phyloP scores from a whole-genome alignment of 169 alveolate species.

The Plasmodium gonderi region DNA sequence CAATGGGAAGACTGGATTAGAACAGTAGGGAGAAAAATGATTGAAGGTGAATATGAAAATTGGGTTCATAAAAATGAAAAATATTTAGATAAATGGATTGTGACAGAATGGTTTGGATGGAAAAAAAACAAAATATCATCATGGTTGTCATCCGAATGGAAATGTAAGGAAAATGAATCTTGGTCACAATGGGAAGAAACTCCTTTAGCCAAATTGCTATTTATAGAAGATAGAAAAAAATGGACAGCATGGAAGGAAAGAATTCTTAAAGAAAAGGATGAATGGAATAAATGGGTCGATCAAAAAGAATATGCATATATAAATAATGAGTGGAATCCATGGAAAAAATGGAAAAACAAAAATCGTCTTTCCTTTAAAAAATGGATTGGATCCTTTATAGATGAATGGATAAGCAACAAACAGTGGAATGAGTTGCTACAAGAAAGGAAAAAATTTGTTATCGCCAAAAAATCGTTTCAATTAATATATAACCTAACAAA shows the following conservation, averaged over 20 bases:
- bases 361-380: neutral
- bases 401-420: neutral
- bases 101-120: conserved; percentile 12
- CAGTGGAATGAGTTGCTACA: neutral
- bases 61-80: neutral
- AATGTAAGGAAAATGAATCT: neutral
- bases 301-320: neutral
- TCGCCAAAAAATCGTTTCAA: neutral
- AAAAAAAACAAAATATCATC: neutral
- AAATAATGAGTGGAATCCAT: neutral
- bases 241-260: conserved; percentile 13
- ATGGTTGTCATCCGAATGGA: conserved; percentile 8
- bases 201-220: neutral
- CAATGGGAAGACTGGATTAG: conserved; percentile 3
- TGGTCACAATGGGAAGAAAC: conserved; percentile 14
- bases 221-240: neutral
- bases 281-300: conserved; percentile 2
- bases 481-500: neutral
- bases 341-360: conserved; percentile 4
- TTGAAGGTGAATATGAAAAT: neutral
- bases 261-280: neutral
- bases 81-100: neutral
- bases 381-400: neutral
- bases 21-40: conserved; percentile 8
- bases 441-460: neutral